Conservation (phyloP, 2,329 filamentous ascomycete genomes). For the Cordyceps militaris region DNA sequence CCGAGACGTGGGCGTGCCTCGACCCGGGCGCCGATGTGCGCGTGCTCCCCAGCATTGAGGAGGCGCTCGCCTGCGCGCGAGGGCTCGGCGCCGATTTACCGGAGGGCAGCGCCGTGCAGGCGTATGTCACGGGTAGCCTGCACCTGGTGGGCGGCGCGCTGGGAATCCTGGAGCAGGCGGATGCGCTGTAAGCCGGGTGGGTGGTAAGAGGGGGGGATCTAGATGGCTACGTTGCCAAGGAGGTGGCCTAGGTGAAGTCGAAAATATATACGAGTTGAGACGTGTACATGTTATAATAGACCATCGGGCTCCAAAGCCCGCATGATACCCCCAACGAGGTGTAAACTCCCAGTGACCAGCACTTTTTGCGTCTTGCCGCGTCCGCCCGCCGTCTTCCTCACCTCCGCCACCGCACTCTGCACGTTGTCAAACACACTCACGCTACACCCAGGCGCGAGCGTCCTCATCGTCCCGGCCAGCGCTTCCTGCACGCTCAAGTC, state of each 20-base stretch:
- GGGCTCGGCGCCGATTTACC: constrained; percentile 24
- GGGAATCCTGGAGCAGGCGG: constrained; percentile 40
- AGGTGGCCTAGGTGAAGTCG: too few relatives aligned
- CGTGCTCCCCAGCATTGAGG: constrained; percentile 47
- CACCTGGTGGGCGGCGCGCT: constrained; percentile 54
- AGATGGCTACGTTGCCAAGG: neutral
- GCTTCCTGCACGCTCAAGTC: constrained; percentile 57
- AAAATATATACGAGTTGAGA: neutral
- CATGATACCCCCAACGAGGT: constrained; percentile 73
- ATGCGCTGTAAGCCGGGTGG: constrained; percentile 29
- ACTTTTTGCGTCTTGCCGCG: constrained; percentile 44
- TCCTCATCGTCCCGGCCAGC: constrained; percentile 55
- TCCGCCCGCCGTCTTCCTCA: constrained; percentile 36
- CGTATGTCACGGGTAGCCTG: constrained; percentile 55
- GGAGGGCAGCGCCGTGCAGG: constrained; percentile 34
- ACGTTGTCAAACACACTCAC: constrained; percentile 58
- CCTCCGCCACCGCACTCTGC: constrained; percentile 58
- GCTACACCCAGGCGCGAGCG: constrained; percentile 39
- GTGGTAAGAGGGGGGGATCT: constrained; percentile 2
- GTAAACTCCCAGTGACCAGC: constrained; percentile 75
- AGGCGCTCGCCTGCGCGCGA: constrained; percentile 44
- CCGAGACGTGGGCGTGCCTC: constrained; percentile 44
- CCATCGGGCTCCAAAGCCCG: constrained; percentile 55
- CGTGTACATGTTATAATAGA: constrained; percentile 22
- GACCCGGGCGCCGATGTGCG: constrained; percentile 40